phyloP scores from a whole-genome alignment of 2,329 filamentous ascomycete species.

The Calonectria pseudoreteaudii region DNA sequence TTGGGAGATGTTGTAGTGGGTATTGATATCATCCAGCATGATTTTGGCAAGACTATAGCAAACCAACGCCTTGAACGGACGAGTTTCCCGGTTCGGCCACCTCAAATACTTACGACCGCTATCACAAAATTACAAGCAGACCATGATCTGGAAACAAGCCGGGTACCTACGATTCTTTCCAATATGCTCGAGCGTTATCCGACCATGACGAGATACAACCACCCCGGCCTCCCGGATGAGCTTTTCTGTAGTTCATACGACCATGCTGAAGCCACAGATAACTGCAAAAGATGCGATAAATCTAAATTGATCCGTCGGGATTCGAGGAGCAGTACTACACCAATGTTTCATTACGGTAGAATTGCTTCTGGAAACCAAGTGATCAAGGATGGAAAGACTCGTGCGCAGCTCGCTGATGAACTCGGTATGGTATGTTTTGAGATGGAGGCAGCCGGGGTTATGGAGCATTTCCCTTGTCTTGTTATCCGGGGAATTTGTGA shows the following conservation, averaged over 20 bases:
- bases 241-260: neutral
- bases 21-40: neutral
- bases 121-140: neutral
- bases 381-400: neutral
- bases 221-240: neutral
- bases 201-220: no score
- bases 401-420: conserved; percentile 41
- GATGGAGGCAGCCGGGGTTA: conserved; percentile 40
- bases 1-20: neutral
- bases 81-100: neutral
- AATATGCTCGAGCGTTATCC: neutral
- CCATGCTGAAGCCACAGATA: neutral
- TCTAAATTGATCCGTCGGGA: no score
- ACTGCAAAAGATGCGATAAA: neutral
- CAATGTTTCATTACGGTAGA: conserved; percentile 8
- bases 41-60: neutral
- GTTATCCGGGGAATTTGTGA: conserved; percentile 42
- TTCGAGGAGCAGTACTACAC: no score
- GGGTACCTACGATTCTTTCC: neutral
- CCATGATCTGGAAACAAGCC: neutral
- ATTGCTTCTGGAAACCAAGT: neutral
- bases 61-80: neutral
- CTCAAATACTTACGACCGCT: neutral
- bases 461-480: conserved; percentile 46
- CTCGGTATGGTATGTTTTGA: conserved; percentile 41